Conservation (phyloP, 2,329 filamentous ascomycete genomes). For the Lecanosticta acicola region DNA sequence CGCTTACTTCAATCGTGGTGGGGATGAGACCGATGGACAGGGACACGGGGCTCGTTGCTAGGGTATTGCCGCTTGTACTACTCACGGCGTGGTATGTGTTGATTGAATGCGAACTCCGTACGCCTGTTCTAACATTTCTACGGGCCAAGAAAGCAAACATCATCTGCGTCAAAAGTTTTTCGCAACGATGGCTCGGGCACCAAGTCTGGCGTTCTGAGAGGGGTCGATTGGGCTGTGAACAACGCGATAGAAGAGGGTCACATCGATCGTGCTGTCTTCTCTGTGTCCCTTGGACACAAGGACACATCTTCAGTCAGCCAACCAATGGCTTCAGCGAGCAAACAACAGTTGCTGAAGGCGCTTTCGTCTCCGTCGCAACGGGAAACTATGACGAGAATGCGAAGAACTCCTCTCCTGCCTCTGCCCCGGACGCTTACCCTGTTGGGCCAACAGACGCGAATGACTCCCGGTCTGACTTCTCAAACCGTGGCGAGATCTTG, state of each 20-base stretch:
- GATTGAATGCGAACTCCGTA: too few species aligned
- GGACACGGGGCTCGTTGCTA: constrained; percentile 72
- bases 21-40: constrained; percentile 43
- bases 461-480: constrained; percentile 34
- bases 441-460: constrained; percentile 33
- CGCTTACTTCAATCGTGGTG: constrained; percentile 26
- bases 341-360: constrained; percentile 32
- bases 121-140: too few species aligned
- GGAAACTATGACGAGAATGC: constrained; percentile 33
- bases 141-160: not conserved
- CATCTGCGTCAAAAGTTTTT: constrained; percentile 40
- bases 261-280: constrained; percentile 49
- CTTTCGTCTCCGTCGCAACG: constrained; percentile 36
- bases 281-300: constrained; percentile 41
- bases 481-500: constrained; percentile 36
- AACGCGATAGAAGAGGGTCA: constrained; percentile 68
- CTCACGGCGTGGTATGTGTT: constrained; percentile 50
- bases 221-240: constrained; percentile 42
- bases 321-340: constrained; percentile 36
- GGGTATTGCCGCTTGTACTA: constrained; percentile 66
- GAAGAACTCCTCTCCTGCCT: constrained; percentile 30
- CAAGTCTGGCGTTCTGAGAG: constrained; percentile 42
- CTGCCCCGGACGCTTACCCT: constrained; percentile 33
- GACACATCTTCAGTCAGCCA: constrained; percentile 32
- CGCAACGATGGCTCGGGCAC: constrained; percentile 40